Conservation (phyloP, 345 rosid genomes). For the Cardamine occulta region DNA sequence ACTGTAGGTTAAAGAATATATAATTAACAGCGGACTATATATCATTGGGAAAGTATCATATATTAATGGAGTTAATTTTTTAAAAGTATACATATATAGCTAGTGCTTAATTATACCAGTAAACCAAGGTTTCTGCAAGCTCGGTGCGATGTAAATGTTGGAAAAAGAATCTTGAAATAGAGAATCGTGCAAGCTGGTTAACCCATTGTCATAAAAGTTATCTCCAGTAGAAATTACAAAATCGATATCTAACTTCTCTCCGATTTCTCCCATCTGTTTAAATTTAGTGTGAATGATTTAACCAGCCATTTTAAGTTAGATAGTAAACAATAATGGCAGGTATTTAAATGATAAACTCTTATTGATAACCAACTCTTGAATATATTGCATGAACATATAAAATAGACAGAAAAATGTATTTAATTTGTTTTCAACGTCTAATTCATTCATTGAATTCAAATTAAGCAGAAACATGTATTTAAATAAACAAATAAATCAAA, state of each 20-base stretch:
- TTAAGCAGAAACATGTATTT: too few relatives aligned
- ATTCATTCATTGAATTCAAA: too few relatives aligned
- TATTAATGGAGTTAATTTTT: not conserved
- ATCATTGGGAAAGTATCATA: not conserved
- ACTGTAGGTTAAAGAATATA: conserved; percentile 37
- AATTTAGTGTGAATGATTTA: not conserved
- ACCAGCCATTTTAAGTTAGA: not conserved
- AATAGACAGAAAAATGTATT: too few relatives aligned
- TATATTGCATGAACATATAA: too few relatives aligned
- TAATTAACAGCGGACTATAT: not conserved
- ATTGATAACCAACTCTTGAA: too few relatives aligned
- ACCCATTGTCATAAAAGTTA: conserved; percentile 54
- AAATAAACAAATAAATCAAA: too few relatives aligned
- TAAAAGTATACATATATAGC: too few relatives aligned
- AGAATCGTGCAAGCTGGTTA: conserved; percentile 44
- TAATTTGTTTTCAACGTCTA: too few relatives aligned
- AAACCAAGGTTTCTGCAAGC: conserved; percentile 57
- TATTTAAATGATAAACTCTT: too few relatives aligned
- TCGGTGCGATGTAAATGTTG: conserved; percentile 44
- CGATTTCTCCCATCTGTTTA: conserved; percentile 52
- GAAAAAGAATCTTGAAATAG: conserved; percentile 48
- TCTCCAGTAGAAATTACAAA: conserved; percentile 56
- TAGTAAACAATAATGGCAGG: not conserved
- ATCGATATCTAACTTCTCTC: conserved; percentile 50
- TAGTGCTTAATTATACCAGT: conserved; percentile 30